Conservation (phyloP, 2,329 filamentous ascomycete genomes). For the Exophiala calicioides region DNA sequence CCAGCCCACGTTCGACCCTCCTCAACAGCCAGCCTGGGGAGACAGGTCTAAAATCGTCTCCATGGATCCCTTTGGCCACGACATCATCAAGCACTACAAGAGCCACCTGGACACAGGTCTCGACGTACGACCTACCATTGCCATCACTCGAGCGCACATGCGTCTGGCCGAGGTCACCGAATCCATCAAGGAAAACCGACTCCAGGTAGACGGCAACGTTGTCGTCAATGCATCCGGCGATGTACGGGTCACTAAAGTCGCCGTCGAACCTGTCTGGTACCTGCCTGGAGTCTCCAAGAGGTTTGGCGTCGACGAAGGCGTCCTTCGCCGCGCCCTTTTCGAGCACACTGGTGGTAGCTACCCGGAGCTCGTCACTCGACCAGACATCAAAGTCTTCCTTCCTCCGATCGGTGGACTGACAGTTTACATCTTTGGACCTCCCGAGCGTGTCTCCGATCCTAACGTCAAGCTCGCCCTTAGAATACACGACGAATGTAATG, state of each 20-base stretch:
- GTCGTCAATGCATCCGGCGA: slow-evolving; percentile 85
- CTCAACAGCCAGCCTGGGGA: slow-evolving; percentile 81
- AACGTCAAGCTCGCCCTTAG: slow-evolving; percentile 78
- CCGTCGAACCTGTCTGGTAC: slow-evolving; percentile 93
- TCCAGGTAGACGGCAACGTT: slow-evolving; percentile 82
- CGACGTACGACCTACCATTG: slow-evolving; percentile 87
- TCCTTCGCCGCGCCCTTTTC: slow-evolving; percentile 81
- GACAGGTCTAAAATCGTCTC: slow-evolving; percentile 93
- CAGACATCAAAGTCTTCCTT: slow-evolving; percentile 92
- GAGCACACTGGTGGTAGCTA: slow-evolving; percentile 96
- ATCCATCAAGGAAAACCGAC: slow-evolving; percentile 75
- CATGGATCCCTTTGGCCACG: slow-evolving; percentile 92
- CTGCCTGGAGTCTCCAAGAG: slow-evolving; percentile 83
- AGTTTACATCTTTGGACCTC: slow-evolving; percentile 95
- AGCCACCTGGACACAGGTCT: slow-evolving; percentile 73
- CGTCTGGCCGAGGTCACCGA: slow-evolving; percentile 92
- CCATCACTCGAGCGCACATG: slow-evolving; percentile 91
- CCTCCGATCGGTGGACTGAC: slow-evolving; percentile 94
- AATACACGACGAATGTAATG: slow-evolving; percentile 89
- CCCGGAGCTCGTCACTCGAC: slow-evolving; percentile 91
- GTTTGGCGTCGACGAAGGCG: slow-evolving; percentile 91
- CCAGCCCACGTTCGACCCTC: slow-evolving; percentile 92
- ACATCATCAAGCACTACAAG: slow-evolving; percentile 80
- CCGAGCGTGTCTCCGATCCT: slow-evolving; percentile 88
- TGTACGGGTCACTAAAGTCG: slow-evolving; percentile 91